These are phyloP conservation scores for Colletotrichum lindemuthianum DNA, from an alignment of 2,329 filamentous ascomycete genomes.

Conservation along the genomic window DNA sequence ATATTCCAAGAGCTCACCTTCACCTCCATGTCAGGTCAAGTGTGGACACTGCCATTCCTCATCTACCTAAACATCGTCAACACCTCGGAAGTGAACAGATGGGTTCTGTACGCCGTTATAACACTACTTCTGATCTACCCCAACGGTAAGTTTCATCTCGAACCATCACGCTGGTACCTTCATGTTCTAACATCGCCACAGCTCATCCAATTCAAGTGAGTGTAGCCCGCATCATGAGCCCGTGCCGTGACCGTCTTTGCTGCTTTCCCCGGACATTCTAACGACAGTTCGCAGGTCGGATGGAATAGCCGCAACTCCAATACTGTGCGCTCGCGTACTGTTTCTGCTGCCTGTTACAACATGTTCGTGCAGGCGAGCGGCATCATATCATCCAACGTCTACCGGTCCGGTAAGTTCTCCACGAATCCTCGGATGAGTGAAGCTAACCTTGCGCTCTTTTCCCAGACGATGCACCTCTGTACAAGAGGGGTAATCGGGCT, in stretches of 20 bases:
- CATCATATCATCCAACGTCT: constrained; percentile 52
- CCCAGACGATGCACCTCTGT: constrained; percentile 44
- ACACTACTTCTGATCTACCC: constrained; percentile 47
- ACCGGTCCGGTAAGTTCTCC: constrained; percentile 43
- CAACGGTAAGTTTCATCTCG: constrained; percentile 17
- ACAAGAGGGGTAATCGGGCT: constrained; percentile 58
- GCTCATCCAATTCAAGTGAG: constrained; percentile 64
- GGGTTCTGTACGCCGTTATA: constrained; percentile 49
- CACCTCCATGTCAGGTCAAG: constrained; percentile 55
- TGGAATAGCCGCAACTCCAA: constrained; percentile 68
- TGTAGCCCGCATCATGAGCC: neutral
- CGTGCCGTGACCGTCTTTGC: neutral
- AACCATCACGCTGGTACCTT: neutral
- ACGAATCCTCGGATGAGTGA: neutral
- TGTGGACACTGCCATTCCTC: constrained; percentile 71
- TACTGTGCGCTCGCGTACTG: constrained; percentile 65
- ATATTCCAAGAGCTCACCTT: constrained; percentile 60
- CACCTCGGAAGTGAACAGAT: constrained; percentile 41
- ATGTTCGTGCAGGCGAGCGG: constrained; percentile 47
- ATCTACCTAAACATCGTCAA: constrained; percentile 55
- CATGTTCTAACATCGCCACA: neutral
- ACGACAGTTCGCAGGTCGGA: constrained; percentile 41
- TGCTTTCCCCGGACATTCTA: neutral
- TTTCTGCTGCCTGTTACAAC: constrained; percentile 68
- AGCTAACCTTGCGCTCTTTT: neutral